These are phyloP conservation scores for Salix caprea DNA, from an alignment of 345 rosid species.

Conservation along the genomic window DNA sequence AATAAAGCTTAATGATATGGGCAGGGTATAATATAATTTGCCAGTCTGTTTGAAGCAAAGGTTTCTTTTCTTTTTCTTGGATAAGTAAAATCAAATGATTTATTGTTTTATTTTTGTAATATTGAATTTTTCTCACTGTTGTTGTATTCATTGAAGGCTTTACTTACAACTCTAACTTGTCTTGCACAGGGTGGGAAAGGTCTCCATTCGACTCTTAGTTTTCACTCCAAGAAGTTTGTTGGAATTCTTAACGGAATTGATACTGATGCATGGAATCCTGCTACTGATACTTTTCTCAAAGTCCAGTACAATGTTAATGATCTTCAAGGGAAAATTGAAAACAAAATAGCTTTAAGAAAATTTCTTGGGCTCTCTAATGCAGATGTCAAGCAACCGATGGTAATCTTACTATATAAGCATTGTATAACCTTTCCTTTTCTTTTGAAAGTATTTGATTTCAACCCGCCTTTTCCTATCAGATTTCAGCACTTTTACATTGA, in stretches of 20 bases:
- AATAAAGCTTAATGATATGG: neutral
- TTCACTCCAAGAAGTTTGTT: constrained; percentile 75
- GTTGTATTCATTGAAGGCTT: neutral
- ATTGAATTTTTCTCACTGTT: neutral
- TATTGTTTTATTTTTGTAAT: neutral
- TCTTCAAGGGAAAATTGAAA: constrained; percentile 85
- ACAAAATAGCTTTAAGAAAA: constrained; percentile 59
- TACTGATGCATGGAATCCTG: constrained; percentile 92
- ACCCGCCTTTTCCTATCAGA: too few relatives aligned
- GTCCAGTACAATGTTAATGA: constrained; percentile 76
- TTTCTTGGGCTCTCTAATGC: constrained; percentile 76
- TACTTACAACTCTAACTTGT: constrained; percentile 1
- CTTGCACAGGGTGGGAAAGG: constrained; percentile 78
- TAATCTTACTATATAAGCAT: constrained; percentile 25
- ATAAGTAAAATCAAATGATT: neutral
- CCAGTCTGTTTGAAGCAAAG: neutral
- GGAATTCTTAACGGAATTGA: constrained; percentile 96
- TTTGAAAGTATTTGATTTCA: too few relatives aligned
- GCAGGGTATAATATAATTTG: neutral
- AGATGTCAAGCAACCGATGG: constrained; percentile 68
- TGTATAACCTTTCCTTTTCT: too few relatives aligned
- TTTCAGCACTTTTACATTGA: too few relatives aligned
- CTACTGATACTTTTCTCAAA: constrained; percentile 68
- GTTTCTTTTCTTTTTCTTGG: neutral
- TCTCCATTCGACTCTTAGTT: constrained; percentile 77